phyloP scores from a whole-genome alignment of 2,329 filamentous ascomycete species.

The Aspergillus sp. region DNA sequence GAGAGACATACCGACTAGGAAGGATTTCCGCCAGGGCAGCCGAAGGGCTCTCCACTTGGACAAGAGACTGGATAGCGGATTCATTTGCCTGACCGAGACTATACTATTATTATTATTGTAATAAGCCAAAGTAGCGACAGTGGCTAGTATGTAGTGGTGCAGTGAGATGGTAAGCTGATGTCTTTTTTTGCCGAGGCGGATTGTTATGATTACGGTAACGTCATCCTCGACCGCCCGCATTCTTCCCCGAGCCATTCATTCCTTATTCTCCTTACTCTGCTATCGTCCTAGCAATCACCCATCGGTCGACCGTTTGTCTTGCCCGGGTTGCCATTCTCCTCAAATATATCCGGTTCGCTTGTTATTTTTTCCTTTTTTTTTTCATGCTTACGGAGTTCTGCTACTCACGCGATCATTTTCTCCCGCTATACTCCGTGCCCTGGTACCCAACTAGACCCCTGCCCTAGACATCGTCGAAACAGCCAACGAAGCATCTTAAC shows the following conservation, averaged over 20 bases:
- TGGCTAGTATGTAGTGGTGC: conserved; percentile 1
- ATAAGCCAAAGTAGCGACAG: background rate
- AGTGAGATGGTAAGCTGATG: background rate
- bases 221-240: conserved; percentile 14
- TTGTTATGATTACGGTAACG: conserved; percentile 10
- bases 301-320: too few relatives aligned
- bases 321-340: background rate
- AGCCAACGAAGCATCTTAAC: background rate
- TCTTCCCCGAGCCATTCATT: background rate
- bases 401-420: too few relatives aligned
- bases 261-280: background rate
- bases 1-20: conserved; percentile 46
- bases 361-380: background rate
- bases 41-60: conserved; percentile 55
- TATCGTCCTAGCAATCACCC: background rate
- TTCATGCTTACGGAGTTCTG: too few relatives aligned
- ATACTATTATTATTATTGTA: background rate
- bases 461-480: background rate
- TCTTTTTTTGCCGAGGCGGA: background rate
- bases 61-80: conserved; percentile 45
- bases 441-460: background rate
- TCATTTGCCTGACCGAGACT: conserved; percentile 23
- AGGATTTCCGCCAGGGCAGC: conserved; percentile 54
- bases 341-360: background rate
- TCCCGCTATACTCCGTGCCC: too few relatives aligned